Base-by-base conservation (phyloP, 306 rosid species). In the Fragaria iinumae region DNA sequence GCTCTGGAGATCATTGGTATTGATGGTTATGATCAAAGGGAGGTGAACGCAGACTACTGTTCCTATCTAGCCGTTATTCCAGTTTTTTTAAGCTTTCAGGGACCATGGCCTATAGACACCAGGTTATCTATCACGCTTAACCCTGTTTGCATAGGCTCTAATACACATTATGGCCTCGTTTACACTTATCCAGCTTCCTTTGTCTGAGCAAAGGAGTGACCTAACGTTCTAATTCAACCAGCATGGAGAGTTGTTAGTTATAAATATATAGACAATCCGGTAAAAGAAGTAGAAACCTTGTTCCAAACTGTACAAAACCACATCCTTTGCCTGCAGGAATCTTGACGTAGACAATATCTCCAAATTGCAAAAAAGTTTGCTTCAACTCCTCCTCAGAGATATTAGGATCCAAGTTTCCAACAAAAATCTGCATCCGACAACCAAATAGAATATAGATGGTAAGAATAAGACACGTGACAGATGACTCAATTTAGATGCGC, bases 381-480 rank as follows among this genome's bases (percentile, higher is more conserved):
- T 90, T 93, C 84, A 93, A 81, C 84, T 93, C 96, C 72, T 91
- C 98, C 76, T 91, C 98, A 0, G 86, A 47, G 76, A 89, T 83
- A 76, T 84, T 91, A 77, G 88, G 91, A 84, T 93, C 98, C 93
- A 93, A 87, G 87, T 87, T 93, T 69, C 97, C 96, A 68, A 93
- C 93, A 89, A 82, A 89, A 80, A 93, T 72, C 98, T 93, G 85
- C 80, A 80, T 52, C 6, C 16, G 18, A 83, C 50, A 71, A 72
- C 27, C 34, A 38, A 38, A 38, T 38, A 45, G 59, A 67, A 38
- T 4, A 38, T 38, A 45, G 59, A 67, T 29, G 43, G 75, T 76
- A 59, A 84, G 84, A 84, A 64, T 11, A 71, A 63, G 75, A 38
- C 6, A 71, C 11, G 38, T 48, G 72, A 27, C 18, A 80, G 77